Base-by-base conservation (phyloP, 2,329 filamentous ascomycete genomes). In the Neonectria faginata region DNA sequence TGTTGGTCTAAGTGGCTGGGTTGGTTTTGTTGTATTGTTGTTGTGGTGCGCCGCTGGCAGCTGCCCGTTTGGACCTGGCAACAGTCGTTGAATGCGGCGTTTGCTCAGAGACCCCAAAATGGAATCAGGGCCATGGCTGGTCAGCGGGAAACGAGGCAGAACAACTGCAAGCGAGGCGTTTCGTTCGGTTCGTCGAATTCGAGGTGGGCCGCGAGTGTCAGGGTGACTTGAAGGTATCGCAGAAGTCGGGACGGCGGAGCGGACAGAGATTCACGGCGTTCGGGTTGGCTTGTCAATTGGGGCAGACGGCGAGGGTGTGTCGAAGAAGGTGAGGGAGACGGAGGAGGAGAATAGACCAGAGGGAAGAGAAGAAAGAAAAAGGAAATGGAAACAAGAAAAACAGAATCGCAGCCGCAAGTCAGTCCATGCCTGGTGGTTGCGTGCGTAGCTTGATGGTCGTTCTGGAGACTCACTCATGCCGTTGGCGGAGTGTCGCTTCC, bases 381-480 rank as follows among this genome's bases (percentile, higher is more conserved):
- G 64, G 62, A 70, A 62, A 70, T 29, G 33, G 60, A 57, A 61
- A 52, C 65, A 47, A 58, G 60, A 66, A 67, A 67, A 67, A 69
- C 22, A 36, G 55, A 74, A 68, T 66, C 66, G 65, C 62, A 67
- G 67, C 63, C 60, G 29, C 65, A 67, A 68, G 70, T 71, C 70
- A 73, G 67, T 74, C 71, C 72, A 74, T 74, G 73, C 67, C 69
- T 77, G 69, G 69, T 72, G 68, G 72, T 74, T 74, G 69, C 70
- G 70, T 73, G 63, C 63, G 66, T 65, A 61, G 47, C 57, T 65
- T 42, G 65, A 64, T 66, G 67, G 64, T 67, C 60, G 67, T 73
- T 69, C 67, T 69, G 66, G 66, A 67, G 66, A 66, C 65, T 66
- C 51, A 42, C 58, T 64, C 60, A 47, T 72, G 70, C 71, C 66